phyloP scores from a whole-genome alignment of 177 flowering plant genomes.

The Tripterygium wilfordii region DNA sequence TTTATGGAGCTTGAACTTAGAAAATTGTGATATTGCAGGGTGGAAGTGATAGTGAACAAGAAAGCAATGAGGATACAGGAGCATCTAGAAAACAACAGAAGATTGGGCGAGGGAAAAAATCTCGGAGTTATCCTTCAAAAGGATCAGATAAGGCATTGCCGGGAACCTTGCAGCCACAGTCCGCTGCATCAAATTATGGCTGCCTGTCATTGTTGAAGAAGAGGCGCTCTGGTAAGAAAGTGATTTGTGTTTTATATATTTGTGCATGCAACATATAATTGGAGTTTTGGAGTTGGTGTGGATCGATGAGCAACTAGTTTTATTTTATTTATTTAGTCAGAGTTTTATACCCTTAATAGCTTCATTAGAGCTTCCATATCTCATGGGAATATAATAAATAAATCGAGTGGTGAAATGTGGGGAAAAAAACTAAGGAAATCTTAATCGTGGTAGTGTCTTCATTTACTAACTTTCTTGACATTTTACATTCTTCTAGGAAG shows the following conservation, averaged over 20 bases:
- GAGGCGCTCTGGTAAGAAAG: conserved; percentile 29
- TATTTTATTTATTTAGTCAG: too few relatives aligned
- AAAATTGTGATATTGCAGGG: conserved; percentile 20
- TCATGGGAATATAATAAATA: too few relatives aligned
- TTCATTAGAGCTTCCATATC: too few relatives aligned
- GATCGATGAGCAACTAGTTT: too few relatives aligned
- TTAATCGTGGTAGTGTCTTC: too few relatives aligned
- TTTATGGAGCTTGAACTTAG: conserved; percentile 3
- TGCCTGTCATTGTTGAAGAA: conserved; percentile 38
- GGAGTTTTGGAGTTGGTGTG: too few relatives aligned
- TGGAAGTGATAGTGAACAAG: conserved; percentile 38
- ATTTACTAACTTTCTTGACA: neutral
- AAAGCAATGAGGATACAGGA: conserved; percentile 26
- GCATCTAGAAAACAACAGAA: conserved; percentile 21
- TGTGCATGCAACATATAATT: too few relatives aligned
- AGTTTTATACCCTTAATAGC: too few relatives aligned
- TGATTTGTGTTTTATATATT: too few relatives aligned
- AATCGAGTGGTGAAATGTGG: too few relatives aligned
- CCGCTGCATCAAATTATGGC: conserved; percentile 28
- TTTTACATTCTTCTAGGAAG: conserved; percentile 11
- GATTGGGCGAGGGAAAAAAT: conserved; percentile 20
- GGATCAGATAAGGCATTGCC: conserved; percentile 12
- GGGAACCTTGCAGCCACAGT: conserved; percentile 17
- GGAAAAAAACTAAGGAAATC: too few relatives aligned
- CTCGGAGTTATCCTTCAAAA: conserved; percentile 13